These are phyloP conservation scores for Eimeria falciformis DNA, from an alignment of 169 alveolate genomes.

Conservation along the genomic window DNA sequence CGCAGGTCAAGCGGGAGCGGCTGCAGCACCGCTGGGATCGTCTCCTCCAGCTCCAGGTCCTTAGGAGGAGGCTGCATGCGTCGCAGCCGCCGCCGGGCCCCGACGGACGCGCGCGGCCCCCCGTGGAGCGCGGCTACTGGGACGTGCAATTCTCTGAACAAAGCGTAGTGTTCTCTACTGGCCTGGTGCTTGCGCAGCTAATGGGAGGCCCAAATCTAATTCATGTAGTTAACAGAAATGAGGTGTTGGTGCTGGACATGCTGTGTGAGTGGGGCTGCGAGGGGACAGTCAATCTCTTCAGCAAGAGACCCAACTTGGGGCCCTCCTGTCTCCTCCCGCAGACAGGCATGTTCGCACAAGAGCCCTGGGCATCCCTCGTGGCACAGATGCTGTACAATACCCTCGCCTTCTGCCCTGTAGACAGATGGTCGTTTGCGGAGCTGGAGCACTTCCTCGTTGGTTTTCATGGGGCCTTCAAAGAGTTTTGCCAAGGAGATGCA, in stretches of 20 bases:
- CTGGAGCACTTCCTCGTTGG: constrained; percentile 24
- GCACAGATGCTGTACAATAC: constrained; percentile 77
- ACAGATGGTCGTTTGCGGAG: constrained; percentile 74
- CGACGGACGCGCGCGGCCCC: neutral
- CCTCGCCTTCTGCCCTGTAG: constrained; percentile 81
- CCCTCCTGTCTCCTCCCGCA: constrained; percentile 80
- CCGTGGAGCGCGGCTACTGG: constrained; percentile 74
- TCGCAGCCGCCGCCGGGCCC: constrained; percentile 9
- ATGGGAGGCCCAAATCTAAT: constrained; percentile 83
- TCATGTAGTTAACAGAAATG: constrained; percentile 80
- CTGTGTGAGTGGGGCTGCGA: constrained; percentile 85
- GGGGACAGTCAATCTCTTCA: constrained; percentile 74
- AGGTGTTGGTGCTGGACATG: constrained; percentile 82
- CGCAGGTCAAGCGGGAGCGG: constrained; percentile 78
- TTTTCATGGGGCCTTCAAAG: neutral
- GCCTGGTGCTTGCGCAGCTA: constrained; percentile 82
- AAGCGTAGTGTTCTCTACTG: constrained; percentile 82
- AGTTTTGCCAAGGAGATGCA: neutral
- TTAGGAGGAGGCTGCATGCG: neutral
- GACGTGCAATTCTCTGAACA: constrained; percentile 77
- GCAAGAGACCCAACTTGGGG: constrained; percentile 77
- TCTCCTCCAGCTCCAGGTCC: constrained; percentile 15
- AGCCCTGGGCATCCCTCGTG: constrained; percentile 79
- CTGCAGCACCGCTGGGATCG: constrained; percentile 81
- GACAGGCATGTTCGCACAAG: constrained; percentile 80